phyloP scores from a whole-genome alignment of 768 basidiomycete genomes.

The Polyporus arcularius region DNA sequence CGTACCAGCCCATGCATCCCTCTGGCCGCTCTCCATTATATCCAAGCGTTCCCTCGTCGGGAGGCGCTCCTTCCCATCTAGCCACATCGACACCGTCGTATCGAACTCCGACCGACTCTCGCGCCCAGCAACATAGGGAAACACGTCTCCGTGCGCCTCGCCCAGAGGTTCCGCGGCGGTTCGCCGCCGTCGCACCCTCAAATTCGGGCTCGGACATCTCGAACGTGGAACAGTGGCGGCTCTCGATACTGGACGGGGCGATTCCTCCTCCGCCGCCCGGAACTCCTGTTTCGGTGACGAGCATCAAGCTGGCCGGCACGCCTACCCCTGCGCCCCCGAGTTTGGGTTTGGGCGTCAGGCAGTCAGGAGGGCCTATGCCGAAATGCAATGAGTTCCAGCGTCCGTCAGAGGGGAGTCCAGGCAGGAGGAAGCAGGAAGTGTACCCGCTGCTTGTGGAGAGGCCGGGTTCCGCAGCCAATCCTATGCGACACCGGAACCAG shows the following conservation, averaged over 20 bases:
- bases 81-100: background rate
- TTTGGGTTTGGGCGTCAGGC: too few species aligned
- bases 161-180: background rate
- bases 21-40: constrained; percentile 4
- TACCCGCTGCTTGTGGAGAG: background rate
- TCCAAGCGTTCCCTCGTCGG: background rate
- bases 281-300: constrained; percentile 4
- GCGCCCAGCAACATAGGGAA: background rate
- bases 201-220: background rate
- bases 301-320: background rate
- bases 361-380: too few species aligned
- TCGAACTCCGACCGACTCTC: background rate
- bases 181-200: background rate
- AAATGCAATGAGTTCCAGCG: too few species aligned
- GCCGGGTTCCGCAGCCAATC: background rate
- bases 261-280: constrained; percentile 12
- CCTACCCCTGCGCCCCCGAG: background rate
- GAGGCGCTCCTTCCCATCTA: background rate
- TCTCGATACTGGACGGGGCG: background rate
- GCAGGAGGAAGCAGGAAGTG: background rate
- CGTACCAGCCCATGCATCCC: background rate
- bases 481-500: constrained; percentile 7
- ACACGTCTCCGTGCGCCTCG: background rate
- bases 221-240: constrained; percentile 10
- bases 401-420: background rate